These are phyloP conservation scores for Vanrija pseudolonga DNA, from an alignment of 1,284 basidiomycete genomes.

Conservation along the genomic window DNA sequence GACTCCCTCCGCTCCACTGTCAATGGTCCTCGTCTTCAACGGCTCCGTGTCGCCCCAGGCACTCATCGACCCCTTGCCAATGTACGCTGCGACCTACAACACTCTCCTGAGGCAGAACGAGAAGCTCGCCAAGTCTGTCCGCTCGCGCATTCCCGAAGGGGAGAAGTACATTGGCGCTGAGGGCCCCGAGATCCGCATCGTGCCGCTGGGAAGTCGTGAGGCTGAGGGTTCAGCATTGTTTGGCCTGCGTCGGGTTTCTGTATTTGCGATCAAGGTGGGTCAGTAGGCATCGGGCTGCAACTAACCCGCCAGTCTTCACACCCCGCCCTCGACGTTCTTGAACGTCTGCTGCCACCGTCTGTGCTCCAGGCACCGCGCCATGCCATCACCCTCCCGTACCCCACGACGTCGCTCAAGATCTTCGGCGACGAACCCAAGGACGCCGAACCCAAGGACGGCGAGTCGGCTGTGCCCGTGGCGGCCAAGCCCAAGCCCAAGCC, in stretches of 20 bases:
- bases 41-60: constrained; percentile 35
- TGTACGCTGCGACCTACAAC: constrained; percentile 44
- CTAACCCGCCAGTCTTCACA: constrained; percentile 22
- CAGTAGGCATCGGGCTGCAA: not conserved
- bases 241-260: constrained; percentile 66
- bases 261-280: constrained; percentile 62
- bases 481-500: not conserved
- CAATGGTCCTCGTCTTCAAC: constrained; percentile 38
- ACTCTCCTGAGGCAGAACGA: constrained; percentile 35
- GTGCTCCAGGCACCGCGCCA: constrained; percentile 37
- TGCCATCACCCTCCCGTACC: constrained; percentile 47
- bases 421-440: constrained; percentile 4
- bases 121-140: constrained; percentile 23
- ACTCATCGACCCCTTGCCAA: constrained; percentile 37
- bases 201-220: constrained; percentile 73
- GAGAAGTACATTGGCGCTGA: not conserved
- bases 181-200: constrained; percentile 52
- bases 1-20: constrained; percentile 10
- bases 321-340: constrained; percentile 22
- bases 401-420: constrained; percentile 34
- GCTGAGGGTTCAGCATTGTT: constrained; percentile 59
- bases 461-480: too few relatives aligned
- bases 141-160: not conserved
- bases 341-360: constrained; percentile 31
- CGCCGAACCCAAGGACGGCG: not conserved